Percentiles rank a stretch among this genome's conserved stretches.
These are phyloP conservation scores for Neofusicoccum sp. DNA, from an alignment of 2,329 filamentous ascomycete species.

Conservation along the genomic window DNA sequence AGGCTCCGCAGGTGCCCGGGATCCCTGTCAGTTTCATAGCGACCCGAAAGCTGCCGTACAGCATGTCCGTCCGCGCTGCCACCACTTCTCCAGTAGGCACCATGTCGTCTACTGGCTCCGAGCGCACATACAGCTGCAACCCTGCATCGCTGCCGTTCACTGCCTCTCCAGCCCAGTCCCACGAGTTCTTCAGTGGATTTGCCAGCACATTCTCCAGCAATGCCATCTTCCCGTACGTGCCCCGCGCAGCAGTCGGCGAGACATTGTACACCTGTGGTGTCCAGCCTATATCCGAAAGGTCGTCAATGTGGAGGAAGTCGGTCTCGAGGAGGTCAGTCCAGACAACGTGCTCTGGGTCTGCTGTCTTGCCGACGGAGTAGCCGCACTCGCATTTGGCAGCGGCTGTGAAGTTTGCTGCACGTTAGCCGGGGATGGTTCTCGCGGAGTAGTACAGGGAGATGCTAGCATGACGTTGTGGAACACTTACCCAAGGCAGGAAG, in stretches of 20 bases:
- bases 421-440: not conserved
- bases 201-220: slow-evolving; percentile 56
- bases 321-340: slow-evolving; percentile 72
- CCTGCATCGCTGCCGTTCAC: slow-evolving; percentile 42
- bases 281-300: slow-evolving; percentile 57
- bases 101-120: slow-evolving; percentile 44
- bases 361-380: slow-evolving; percentile 57
- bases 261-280: slow-evolving; percentile 65
- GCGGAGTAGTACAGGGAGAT: not conserved
- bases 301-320: slow-evolving; percentile 63
- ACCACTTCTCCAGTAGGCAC: slow-evolving; percentile 65
- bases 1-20: slow-evolving; percentile 70
- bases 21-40: slow-evolving; percentile 62
- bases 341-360: slow-evolving; percentile 42
- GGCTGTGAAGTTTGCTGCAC: slow-evolving; percentile 24
- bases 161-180: slow-evolving; percentile 47
- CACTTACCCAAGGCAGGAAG: not conserved
- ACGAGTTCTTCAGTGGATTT: slow-evolving; percentile 47
- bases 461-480: not conserved
- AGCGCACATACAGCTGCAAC: slow-evolving; percentile 39
- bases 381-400: slow-evolving; percentile 67
- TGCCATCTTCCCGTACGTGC: slow-evolving; percentile 66
- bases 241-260: slow-evolving; percentile 56
- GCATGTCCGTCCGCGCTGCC: slow-evolving; percentile 58
- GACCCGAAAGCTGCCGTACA: slow-evolving; percentile 69